These are phyloP conservation scores for Dendrobium nobile DNA, from an alignment of 106 monocot species.

Conservation along the genomic window DNA sequence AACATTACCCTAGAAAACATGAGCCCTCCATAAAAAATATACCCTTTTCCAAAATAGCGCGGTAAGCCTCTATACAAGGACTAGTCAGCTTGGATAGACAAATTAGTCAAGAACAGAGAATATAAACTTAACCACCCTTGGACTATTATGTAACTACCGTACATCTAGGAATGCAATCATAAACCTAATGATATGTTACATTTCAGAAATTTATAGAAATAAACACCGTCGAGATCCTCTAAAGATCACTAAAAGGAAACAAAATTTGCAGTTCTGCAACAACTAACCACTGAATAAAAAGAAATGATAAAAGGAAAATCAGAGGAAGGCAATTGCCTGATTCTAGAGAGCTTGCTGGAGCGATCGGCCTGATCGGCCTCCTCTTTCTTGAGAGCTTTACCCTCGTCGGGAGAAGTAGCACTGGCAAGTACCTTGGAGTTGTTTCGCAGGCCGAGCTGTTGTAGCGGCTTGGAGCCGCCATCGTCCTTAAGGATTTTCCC, in stretches of 20 bases:
- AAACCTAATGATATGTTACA: conserved; percentile 1
- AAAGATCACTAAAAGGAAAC: background rate
- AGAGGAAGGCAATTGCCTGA: conserved; percentile 20
- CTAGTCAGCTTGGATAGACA: no score
- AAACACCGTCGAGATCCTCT: background rate
- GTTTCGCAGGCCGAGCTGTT: conserved; percentile 48
- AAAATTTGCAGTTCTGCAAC: background rate
- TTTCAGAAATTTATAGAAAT: background rate
- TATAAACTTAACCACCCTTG: no score
- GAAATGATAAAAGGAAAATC: background rate
- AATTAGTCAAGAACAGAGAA: no score
- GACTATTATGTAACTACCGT: no score
- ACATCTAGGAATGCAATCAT: no score
- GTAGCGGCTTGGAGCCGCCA: conserved; percentile 23
- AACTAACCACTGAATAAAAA: background rate
- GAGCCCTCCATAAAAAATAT: no score
- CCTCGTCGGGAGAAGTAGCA: conserved; percentile 30
- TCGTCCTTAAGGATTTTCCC: conserved; percentile 62
- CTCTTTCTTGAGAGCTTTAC: conserved; percentile 28
- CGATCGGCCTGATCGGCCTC: conserved; percentile 52
- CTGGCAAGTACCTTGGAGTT: conserved; percentile 75
- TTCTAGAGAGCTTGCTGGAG: conserved; percentile 38
- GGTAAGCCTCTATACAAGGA: no score
- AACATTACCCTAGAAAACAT: no score
- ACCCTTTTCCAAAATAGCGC: no score